phyloP scores from a whole-genome alignment of 1,284 basidiomycete genomes.

The Erythrobasidium hasegawianum region DNA sequence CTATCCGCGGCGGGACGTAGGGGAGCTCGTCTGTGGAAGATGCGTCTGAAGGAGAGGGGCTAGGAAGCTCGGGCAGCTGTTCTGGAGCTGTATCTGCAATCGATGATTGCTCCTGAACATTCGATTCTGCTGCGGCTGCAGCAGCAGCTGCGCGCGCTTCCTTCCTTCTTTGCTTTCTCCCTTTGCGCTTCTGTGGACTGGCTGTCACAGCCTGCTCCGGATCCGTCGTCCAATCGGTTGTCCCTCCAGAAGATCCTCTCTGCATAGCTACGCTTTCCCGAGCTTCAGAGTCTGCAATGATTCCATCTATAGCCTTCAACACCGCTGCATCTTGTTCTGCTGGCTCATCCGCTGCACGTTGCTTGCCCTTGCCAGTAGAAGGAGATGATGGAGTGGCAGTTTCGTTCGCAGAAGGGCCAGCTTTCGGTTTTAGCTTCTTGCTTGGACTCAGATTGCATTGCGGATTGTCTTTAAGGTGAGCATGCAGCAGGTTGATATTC shows the following conservation, averaged over 20 bases:
- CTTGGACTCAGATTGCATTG: not conserved
- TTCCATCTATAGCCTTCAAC: not conserved
- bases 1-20: not conserved
- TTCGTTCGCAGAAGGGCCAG: not conserved
- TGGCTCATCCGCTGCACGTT: not conserved
- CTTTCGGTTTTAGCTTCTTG: not conserved
- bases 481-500: not conserved
- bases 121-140: not conserved
- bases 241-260: not conserved
- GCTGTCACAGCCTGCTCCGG: not conserved
- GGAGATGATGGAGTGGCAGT: not conserved
- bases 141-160: not conserved
- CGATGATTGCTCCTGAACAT: not conserved
- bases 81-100: not conserved
- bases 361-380: no score
- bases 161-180: not conserved
- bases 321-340: not conserved
- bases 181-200: not conserved
- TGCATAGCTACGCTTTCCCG: not conserved
- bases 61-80: not conserved
- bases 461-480: not conserved
- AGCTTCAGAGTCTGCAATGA: no score
- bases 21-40: conserved; percentile 28
- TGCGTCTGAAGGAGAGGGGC: conserved; percentile 5
- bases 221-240: no score